Percentiles rank a stretch among this genome's conserved stretches.
These are phyloP conservation scores for Striga asiatica DNA, from an alignment of 257 asterid species.

Conservation along the genomic window DNA sequence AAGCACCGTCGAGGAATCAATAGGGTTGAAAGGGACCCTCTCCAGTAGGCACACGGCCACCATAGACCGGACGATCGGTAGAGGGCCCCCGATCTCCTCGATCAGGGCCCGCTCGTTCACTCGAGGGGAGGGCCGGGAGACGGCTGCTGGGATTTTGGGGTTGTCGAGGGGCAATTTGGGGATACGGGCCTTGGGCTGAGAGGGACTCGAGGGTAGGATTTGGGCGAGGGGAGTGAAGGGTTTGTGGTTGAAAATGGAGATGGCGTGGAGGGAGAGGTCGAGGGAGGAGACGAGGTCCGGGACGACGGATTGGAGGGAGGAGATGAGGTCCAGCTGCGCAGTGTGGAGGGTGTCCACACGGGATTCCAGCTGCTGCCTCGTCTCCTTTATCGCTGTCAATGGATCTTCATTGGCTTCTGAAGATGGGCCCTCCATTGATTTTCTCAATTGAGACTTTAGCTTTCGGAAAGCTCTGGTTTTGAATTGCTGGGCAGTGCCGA, in stretches of 20 bases:
- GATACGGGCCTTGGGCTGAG: constrained; percentile 33
- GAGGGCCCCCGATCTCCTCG: constrained; percentile 62
- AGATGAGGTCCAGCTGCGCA: constrained; percentile 68
- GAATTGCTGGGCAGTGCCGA: no score
- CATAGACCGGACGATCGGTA: constrained; percentile 68
- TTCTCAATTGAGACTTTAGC: no score
- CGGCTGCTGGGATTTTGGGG: constrained; percentile 11
- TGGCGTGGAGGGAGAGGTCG: constrained; percentile 63
- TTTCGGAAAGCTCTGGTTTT: no score
- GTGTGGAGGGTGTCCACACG: constrained; percentile 59
- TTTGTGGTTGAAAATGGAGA: constrained; percentile 45
- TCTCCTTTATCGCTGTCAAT: constrained; percentile 39
- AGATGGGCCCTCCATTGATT: constrained; percentile 53
- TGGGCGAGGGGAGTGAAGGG: constrained; percentile 62
- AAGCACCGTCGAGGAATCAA: constrained; percentile 64
- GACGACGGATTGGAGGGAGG: constrained; percentile 65
- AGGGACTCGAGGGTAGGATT: constrained; percentile 54
- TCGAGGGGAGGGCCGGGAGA: constrained; percentile 23
- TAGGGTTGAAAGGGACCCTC: constrained; percentile 66
- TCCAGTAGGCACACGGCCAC: constrained; percentile 78
- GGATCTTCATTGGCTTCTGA: constrained; percentile 39
- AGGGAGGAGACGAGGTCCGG: constrained; percentile 86
- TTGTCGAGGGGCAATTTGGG: constrained; percentile 31
- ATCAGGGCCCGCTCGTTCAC: constrained; percentile 35
- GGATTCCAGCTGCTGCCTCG: constrained; percentile 55